These are phyloP conservation scores for Ogataea nitratoaversa DNA, from an alignment of 805 yeast species.

Conservation along the genomic window DNA sequence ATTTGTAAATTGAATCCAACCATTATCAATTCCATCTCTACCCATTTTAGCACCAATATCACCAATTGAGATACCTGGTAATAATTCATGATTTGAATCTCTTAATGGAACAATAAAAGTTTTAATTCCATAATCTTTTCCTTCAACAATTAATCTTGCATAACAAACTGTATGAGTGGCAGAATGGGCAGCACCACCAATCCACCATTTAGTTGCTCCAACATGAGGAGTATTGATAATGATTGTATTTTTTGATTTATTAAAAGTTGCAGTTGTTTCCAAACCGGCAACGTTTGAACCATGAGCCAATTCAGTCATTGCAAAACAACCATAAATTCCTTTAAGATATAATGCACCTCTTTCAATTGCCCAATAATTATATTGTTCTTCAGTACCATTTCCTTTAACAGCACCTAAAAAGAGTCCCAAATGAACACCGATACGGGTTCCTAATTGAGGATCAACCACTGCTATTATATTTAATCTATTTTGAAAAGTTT, in stretches of 20 bases:
- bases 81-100: conserved; percentile 64
- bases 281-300: conserved; percentile 92
- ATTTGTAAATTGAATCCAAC: conserved; percentile 89
- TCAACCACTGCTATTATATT: conserved; percentile 62
- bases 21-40: conserved; percentile 91
- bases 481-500: conserved; percentile 54
- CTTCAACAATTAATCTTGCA: conserved; percentile 77
- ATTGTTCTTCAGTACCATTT: conserved; percentile 82
- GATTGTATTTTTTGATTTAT: conserved; percentile 61
- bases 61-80: conserved; percentile 81
- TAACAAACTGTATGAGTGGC: conserved; percentile 84
- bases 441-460: conserved; percentile 74
- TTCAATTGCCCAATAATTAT: conserved; percentile 73
- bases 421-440: conserved; percentile 85
- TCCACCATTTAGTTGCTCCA: conserved; percentile 98
- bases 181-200: conserved; percentile 95
- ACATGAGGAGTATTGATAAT: conserved; percentile 80
- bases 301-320: conserved; percentile 90
- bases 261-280: conserved; percentile 87
- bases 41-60: conserved; percentile 97
- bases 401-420: conserved; percentile 80
- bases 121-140: conserved; percentile 87
- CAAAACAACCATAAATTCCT: conserved; percentile 81
- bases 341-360: conserved; percentile 58
- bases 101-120: conserved; percentile 89